Evolutionary conservation across 2,329 filamentous ascomycete species (phyloP).

Genomic region (Ophiostoma sp.): DNA sequence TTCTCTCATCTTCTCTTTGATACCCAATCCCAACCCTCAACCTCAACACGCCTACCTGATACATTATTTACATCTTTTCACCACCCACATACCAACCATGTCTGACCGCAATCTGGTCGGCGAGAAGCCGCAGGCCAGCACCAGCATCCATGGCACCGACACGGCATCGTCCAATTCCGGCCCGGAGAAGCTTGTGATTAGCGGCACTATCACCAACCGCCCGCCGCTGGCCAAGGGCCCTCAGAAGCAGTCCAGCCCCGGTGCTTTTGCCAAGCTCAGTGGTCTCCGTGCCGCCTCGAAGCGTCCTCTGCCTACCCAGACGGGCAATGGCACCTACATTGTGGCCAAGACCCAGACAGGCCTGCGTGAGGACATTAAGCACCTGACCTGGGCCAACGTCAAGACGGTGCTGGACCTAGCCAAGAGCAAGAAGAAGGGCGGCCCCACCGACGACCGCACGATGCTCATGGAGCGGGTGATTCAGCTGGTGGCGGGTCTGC

Average conservation of each 20-base stretch:
- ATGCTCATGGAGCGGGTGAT: slow-evolving; percentile 76
- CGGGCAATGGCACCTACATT: slow-evolving; percentile 62
- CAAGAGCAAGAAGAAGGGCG: slow-evolving; percentile 62
- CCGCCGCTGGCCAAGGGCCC: slow-evolving; percentile 33
- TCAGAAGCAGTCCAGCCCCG: slow-evolving; percentile 25
- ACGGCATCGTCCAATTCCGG: background rate
- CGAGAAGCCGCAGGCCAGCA: background rate
- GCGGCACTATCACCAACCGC: slow-evolving; percentile 23
- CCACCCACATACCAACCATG: background rate
- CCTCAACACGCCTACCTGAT: background rate
- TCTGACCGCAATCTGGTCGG: background rate
- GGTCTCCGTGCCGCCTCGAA: slow-evolving; percentile 41
- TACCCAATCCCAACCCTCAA: background rate
- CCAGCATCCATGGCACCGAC: background rate
- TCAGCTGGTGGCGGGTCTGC: slow-evolving; percentile 66
- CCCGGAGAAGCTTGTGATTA: slow-evolving; percentile 4
- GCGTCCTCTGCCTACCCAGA: slow-evolving; percentile 63
- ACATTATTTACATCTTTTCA: background rate
- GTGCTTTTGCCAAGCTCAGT: background rate
- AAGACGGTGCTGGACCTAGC: slow-evolving; percentile 62
- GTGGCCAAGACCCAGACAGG: slow-evolving; percentile 50
- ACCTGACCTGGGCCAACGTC: slow-evolving; percentile 45
- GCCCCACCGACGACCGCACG: slow-evolving; percentile 70
- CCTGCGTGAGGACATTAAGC: slow-evolving; percentile 57
- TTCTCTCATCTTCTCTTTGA: background rate